Conservation (phyloP, 129 eudicot species). For the Chrysanthemum lavandulifolium region DNA sequence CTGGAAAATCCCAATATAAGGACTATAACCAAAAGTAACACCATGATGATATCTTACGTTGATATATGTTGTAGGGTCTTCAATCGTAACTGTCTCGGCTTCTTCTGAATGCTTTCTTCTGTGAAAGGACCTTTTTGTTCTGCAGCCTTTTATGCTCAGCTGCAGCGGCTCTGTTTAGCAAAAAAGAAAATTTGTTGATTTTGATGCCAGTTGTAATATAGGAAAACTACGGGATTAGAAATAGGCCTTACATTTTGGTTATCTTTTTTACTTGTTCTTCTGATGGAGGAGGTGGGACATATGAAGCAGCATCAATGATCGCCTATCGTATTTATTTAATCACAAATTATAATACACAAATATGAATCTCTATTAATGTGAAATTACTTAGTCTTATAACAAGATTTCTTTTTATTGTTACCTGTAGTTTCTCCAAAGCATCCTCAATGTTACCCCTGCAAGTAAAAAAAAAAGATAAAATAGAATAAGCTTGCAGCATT, state of each 20-base stretch:
- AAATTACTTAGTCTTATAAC: constrained; percentile 5
- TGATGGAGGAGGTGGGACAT: constrained; percentile 94
- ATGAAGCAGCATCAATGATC: constrained; percentile 92
- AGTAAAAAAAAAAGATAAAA: constrained; percentile 8
- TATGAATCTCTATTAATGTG: background rate
- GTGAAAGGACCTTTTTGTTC: constrained; percentile 66
- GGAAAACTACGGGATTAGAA: background rate
- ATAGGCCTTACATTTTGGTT: constrained; percentile 53
- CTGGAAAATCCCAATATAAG: background rate
- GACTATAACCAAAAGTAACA: background rate
- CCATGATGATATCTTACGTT: constrained; percentile 4
- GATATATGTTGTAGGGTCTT: constrained; percentile 13
- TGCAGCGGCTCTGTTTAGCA: constrained; percentile 56
- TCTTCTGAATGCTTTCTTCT: constrained; percentile 70
- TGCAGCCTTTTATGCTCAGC: constrained; percentile 71
- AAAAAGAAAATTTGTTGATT: background rate
- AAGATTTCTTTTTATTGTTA: constrained; percentile 20
- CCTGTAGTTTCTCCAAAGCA: constrained; percentile 85
- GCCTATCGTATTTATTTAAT: constrained; percentile 44
- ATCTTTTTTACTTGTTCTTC: constrained; percentile 77
- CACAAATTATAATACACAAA: background rate
- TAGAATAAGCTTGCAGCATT: constrained; percentile 7
- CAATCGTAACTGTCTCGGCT: constrained; percentile 74
- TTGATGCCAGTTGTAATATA: background rate
- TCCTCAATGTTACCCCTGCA: constrained; percentile 78